Evolutionary conservation across 116 monocot genomes (phyloP).

Genomic region (Dioscorea cayenensis): DNA sequence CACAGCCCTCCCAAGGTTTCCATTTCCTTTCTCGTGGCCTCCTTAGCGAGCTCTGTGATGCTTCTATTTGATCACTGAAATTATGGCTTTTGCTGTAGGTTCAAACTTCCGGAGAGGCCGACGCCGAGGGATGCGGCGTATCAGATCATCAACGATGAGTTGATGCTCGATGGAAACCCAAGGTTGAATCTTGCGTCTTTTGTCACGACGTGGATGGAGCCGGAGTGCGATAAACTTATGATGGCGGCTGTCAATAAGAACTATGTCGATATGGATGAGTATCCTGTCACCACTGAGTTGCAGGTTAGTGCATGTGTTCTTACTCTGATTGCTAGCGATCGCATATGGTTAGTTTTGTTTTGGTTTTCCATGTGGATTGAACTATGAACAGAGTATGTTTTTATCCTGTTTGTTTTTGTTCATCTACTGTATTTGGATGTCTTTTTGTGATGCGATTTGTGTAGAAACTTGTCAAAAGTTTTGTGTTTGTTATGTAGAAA

Average conservation of each 20-base stretch:
- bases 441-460: no score
- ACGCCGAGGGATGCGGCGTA: conserved; percentile 92
- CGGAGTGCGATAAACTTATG: conserved; percentile 94
- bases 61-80: no score
- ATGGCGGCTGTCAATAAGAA: conserved; percentile 91
- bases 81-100: conserved; percentile 26
- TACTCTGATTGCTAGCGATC: neutral
- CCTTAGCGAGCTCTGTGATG: neutral
- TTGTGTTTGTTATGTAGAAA: no score
- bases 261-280: conserved; percentile 98
- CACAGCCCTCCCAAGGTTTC: neutral
- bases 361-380: no score
- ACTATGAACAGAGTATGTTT: no score
- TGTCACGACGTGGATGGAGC: conserved; percentile 98
- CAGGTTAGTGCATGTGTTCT: conserved; percentile 48
- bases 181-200: conserved; percentile 88
- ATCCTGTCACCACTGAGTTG: conserved; percentile 93
- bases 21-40: neutral
- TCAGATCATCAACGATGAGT: conserved; percentile 93
- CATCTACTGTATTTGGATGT: no score
- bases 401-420: no score
- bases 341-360: no score
- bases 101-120: conserved; percentile 62
- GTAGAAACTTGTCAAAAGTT: no score
- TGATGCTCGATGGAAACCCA: conserved; percentile 97